A percentile compares a stretch with the other conserved stretches of the same genome.
Evolutionary conservation across 345 rosid genomes (phyloP).

Genomic region (Balakata baccata): DNA sequence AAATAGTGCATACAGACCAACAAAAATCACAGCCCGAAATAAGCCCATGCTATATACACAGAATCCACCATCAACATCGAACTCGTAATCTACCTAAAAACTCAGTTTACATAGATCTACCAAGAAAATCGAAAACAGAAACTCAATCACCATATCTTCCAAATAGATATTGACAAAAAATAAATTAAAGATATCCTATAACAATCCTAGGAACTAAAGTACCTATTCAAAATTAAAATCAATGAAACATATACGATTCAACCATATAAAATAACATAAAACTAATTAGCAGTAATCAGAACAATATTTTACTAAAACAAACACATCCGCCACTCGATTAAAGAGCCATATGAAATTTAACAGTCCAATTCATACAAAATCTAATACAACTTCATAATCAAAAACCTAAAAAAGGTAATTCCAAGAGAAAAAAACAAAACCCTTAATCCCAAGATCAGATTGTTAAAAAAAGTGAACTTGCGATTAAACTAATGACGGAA

Average conservation of each 20-base stretch:
- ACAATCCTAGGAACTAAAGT: too few species aligned
- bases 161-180: neutral
- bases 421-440: neutral
- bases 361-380: neutral
- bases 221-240: neutral
- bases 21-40: too few species aligned
- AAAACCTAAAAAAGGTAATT: neutral
- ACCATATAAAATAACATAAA: too few species aligned
- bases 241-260: too few species aligned
- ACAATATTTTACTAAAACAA: neutral
- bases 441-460: neutral
- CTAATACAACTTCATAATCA: neutral
- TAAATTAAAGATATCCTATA: neutral
- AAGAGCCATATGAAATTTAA: neutral
- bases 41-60: too few species aligned
- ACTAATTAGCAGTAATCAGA: neutral
- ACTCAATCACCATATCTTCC: neutral
- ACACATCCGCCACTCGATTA: neutral
- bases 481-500: neutral
- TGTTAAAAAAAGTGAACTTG: neutral
- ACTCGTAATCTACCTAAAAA: too few species aligned
- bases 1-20: too few species aligned
- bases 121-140: neutral
- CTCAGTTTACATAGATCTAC: too few species aligned
- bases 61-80: too few species aligned